Percentiles rank a stretch among this genome's conserved stretches.
These are phyloP conservation scores for Pyrenochaeta sp. DNA, from an alignment of 2,329 filamentous ascomycete species.

Conservation along the genomic window DNA sequence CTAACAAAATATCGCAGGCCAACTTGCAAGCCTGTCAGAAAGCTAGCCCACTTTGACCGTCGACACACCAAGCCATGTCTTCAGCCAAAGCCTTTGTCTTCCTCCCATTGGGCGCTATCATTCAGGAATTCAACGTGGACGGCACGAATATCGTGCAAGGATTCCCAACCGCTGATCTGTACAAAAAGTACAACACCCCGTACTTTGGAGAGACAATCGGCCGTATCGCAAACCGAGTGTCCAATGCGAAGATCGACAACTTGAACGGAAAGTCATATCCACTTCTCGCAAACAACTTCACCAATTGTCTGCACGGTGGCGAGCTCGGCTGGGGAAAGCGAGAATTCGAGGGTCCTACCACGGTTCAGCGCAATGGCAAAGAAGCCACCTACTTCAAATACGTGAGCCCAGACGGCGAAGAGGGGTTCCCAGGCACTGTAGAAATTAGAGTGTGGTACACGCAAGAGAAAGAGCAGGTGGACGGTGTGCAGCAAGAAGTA, in stretches of 20 bases:
- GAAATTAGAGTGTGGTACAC: conserved; percentile 81
- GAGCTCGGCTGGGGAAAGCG: conserved; percentile 81
- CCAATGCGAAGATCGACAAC: conserved; percentile 71
- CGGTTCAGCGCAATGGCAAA: conserved; percentile 58
- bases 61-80: conserved; percentile 31
- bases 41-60: conserved; percentile 1
- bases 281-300: conserved; percentile 77
- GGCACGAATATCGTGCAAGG: conserved; percentile 87
- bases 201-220: conserved; percentile 96
- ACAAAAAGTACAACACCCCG: conserved; percentile 75
- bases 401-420: conserved; percentile 79
- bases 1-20: conserved; percentile 11
- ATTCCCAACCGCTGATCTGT: conserved; percentile 78
- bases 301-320: conserved; percentile 68
- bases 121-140: conserved; percentile 80
- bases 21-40: conserved; percentile 2
- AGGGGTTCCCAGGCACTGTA: conserved; percentile 88
- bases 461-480: conserved; percentile 69
- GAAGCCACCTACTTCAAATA: conserved; percentile 58
- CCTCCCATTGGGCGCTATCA: conserved; percentile 78
- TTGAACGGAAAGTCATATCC: conserved; percentile 76
- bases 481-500: conserved; percentile 71
- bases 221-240: conserved; percentile 80
- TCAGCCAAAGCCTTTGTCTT: conserved; percentile 59
- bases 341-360: conserved; percentile 75